These are phyloP conservation scores for Dryas drummondii DNA, from an alignment of 306 rosid genomes.

Conservation along the genomic window DNA sequence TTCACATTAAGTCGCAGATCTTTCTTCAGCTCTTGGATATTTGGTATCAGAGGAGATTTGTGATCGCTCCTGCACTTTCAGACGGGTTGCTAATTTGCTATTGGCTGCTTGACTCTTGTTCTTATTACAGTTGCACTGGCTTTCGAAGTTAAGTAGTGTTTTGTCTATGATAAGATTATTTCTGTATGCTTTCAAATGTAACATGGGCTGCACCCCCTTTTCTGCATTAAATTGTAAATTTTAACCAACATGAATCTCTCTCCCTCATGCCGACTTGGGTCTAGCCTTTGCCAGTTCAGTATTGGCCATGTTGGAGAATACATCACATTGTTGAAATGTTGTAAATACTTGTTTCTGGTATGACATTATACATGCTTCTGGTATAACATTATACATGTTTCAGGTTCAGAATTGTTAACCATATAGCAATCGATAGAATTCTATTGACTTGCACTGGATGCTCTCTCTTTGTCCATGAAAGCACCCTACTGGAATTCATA, in stretches of 20 bases:
- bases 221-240: neutral
- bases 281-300: neutral
- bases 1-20: neutral
- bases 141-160: neutral
- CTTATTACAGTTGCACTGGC: neutral
- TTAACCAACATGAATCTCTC: neutral
- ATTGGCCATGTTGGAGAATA: too few relatives aligned
- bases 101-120: neutral
- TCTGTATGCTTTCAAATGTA: neutral
- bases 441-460: too few relatives aligned
- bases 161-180: neutral
- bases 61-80: neutral
- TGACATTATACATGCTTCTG: neutral
- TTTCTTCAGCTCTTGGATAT: slow-evolving; percentile 2
- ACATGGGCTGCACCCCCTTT: neutral
- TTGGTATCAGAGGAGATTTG: neutral
- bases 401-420: too few relatives aligned
- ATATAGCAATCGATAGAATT: too few relatives aligned
- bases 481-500: too few relatives aligned
- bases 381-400: too few relatives aligned
- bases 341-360: too few relatives aligned
- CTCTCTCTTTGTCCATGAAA: too few relatives aligned
- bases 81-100: neutral
- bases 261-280: neutral
- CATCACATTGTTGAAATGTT: too few relatives aligned